Evolutionary conservation across 495 filamentous ascomycete genomes (phyloP).

Genomic region (Lindgomyces ingoldianus): DNA sequence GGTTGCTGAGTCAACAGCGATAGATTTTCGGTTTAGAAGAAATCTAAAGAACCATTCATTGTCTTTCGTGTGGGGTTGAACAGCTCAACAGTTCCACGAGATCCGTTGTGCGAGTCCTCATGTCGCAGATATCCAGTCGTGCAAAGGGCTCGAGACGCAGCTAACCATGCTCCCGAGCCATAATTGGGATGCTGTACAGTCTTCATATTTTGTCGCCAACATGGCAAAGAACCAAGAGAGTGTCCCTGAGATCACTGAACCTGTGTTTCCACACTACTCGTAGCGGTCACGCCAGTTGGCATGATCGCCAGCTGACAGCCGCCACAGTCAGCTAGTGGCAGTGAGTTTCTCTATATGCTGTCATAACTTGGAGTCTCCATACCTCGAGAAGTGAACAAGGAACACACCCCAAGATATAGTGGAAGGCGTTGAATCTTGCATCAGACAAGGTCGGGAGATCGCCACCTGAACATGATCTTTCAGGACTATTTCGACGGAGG

Average conservation of each 20-base stretch:
- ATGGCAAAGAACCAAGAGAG: neutral
- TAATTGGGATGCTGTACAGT: slow-evolving; percentile 8
- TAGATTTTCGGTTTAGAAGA: neutral
- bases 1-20: slow-evolving; percentile 12
- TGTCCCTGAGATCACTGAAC: slow-evolving; percentile 5
- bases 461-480: too few relatives aligned
- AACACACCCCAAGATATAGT: slow-evolving; percentile 1
- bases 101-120: slow-evolving; percentile 37
- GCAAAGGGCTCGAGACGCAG: slow-evolving; percentile 7
- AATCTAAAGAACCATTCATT: slow-evolving; percentile 1
- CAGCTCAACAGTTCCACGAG: slow-evolving; percentile 35
- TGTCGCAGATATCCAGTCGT: slow-evolving; percentile 13
- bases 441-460: too few relatives aligned
- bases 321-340: slow-evolving; percentile 29
- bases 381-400: neutral
- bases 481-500: neutral
- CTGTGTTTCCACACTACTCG: slow-evolving; percentile 14
- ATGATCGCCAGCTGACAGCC: slow-evolving; percentile 33
- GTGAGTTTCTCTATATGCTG: neutral
- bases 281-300: slow-evolving; percentile 8
- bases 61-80: slow-evolving; percentile 25
- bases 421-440: neutral
- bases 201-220: neutral
- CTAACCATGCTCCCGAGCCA: slow-evolving; percentile 14
- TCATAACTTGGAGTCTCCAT: neutral